Conservation (phyloP, 2,329 filamentous ascomycete genomes). For the Curvularia lunata region DNA sequence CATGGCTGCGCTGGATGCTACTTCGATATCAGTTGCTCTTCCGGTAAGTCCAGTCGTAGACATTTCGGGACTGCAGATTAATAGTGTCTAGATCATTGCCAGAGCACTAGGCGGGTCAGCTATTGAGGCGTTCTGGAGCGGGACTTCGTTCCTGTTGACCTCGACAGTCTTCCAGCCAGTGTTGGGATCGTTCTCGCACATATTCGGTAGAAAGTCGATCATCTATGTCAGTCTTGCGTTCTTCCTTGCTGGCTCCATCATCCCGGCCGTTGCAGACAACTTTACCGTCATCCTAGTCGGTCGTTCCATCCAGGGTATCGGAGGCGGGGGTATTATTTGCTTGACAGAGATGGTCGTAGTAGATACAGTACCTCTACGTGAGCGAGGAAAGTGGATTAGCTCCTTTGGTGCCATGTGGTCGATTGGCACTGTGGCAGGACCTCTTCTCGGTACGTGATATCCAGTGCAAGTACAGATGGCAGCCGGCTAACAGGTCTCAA, state of each 20-base stretch:
- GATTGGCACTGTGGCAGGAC: constrained; percentile 62
- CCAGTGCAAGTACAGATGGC: background rate
- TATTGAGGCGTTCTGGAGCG: constrained; percentile 53
- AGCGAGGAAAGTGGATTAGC: constrained; percentile 53
- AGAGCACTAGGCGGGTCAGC: constrained; percentile 44
- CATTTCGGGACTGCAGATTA: background rate
- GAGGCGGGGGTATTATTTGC: constrained; percentile 51
- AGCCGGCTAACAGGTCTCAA: constrained; percentile 16
- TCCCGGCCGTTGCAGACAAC: constrained; percentile 47
- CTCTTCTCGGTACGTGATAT: constrained; percentile 42
- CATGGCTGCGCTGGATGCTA: constrained; percentile 70
- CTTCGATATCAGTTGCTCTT: constrained; percentile 68
- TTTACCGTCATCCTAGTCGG: constrained; percentile 50
- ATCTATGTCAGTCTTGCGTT: constrained; percentile 46
- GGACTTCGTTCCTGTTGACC: constrained; percentile 50
- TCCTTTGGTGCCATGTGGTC: constrained; percentile 59
- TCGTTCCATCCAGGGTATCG: constrained; percentile 50
- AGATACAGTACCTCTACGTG: constrained; percentile 54
- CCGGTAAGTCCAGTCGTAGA: constrained; percentile 31
- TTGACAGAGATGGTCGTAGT: constrained; percentile 55
- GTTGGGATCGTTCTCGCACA: constrained; percentile 49
- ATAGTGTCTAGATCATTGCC: constrained; percentile 45
- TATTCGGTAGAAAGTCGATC: constrained; percentile 51
- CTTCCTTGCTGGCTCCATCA: constrained; percentile 48
- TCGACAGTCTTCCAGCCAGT: constrained; percentile 52